Evolutionary conservation across 106 monocot genomes (phyloP), one percentile per base, ranked within the genome.

Genomic region (Dioscorea dumetorum): DNA sequence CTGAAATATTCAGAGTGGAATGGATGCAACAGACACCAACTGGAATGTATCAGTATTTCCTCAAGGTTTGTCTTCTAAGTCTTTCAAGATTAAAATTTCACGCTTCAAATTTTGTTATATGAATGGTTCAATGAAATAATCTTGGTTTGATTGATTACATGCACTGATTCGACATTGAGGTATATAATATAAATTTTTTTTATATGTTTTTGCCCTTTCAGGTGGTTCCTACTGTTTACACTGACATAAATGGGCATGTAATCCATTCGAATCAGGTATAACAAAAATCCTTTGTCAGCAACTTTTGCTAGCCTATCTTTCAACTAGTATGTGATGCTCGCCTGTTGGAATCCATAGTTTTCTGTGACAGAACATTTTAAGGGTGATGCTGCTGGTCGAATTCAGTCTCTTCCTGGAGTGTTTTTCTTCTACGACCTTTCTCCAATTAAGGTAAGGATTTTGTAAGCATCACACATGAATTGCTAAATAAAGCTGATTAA

Each of bases 361-460:
- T 97, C 97, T 63, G 97, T 92, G 21, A 97, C 97, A 12, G 97
- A 97, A 74, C 89, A 97, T 77, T 89, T 92, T 61, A 87, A 67
- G 83, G 60, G 61, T 80, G 97, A 85, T 79, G 76, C 79, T 34
- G 54, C 62, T 75, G 82, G 84, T 67, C 78, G 72, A 9, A 70
- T 76, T 24, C 89, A 85, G 52, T 73, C 81, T 48, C 76, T 91
- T 76, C 92, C 97, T 77, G 88, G 97, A 49, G 97, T 97, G 8
- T 89, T 92, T 67, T 92, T 97, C 82, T 97, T 82, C 72, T 97
- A 97, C 81, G 97, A 97, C 72, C 89, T 97, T 76, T 92, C 84
- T 60, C 97, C 97, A 53, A 97, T 97, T 48, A 97, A 89, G 88
- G 97, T 90, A 79, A 68, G 53, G 9, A 50, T 22, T 67, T 41